A percentile compares a stretch with the other conserved stretches of the same genome.
These are phyloP conservation scores for Populus pruinosa DNA, from an alignment of 345 rosid genomes.

Conservation along the genomic window DNA sequence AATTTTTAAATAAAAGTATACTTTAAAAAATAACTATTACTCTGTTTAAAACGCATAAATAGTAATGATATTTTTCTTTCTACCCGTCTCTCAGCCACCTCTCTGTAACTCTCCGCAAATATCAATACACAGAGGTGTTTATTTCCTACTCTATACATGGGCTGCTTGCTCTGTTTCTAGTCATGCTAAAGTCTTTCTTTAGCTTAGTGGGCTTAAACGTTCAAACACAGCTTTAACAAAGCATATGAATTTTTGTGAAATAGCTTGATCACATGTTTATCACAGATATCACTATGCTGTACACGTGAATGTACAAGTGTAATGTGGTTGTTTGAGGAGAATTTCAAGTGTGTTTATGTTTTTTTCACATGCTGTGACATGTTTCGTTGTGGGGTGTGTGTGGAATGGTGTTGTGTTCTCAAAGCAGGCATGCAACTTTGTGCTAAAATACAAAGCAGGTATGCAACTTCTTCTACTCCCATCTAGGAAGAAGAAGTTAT, in stretches of 20 bases:
- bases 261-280: not conserved
- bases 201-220: not conserved
- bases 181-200: not conserved
- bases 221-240: not conserved
- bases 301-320: not conserved
- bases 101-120: not conserved
- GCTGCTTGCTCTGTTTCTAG: not conserved
- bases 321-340: not conserved
- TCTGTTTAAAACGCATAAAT: too few species aligned
- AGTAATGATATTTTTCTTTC: too few species aligned
- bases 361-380: not conserved
- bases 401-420: not conserved
- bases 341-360: not conserved
- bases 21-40: too few species aligned
- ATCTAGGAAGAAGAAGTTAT: constrained; percentile 69
- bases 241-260: not conserved
- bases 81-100: too few species aligned
- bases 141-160: not conserved
- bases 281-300: not conserved
- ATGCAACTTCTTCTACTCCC: constrained; percentile 5
- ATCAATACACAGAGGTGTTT: not conserved
- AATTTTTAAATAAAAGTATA: too few species aligned
- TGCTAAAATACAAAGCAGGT: not conserved
- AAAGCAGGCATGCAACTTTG: not conserved
- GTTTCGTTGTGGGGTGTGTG: not conserved